Evolutionary conservation across 2,329 filamentous ascomycete species (phyloP).

Genomic region (Fonsecaea pugnacius): DNA sequence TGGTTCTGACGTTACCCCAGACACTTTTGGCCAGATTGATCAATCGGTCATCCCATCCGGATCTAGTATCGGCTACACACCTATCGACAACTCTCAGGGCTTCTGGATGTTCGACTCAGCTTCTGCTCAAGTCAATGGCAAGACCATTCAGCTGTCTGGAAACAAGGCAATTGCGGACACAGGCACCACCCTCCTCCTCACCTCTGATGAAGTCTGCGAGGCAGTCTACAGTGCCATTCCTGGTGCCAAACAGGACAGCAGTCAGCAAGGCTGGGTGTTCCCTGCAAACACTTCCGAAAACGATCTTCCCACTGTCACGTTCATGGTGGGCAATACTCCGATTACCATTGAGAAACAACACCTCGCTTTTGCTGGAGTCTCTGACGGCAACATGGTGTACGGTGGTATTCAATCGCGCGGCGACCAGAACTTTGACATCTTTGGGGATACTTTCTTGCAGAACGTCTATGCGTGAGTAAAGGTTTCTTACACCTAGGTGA

Average conservation of each 20-base stretch:
- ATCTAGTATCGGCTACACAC: conserved; percentile 62
- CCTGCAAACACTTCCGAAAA: conserved; percentile 58
- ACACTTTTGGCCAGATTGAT: conserved; percentile 75
- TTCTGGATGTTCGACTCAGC: conserved; percentile 70
- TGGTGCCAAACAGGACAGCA: conserved; percentile 61
- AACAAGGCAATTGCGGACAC: conserved; percentile 75
- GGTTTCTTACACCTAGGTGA: background rate
- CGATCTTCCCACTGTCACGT: conserved; percentile 63
- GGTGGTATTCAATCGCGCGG: conserved; percentile 70
- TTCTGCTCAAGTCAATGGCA: conserved; percentile 62
- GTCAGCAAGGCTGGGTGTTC: conserved; percentile 67
- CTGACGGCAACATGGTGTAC: conserved; percentile 58
- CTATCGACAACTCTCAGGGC: conserved; percentile 66
- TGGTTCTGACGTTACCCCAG: conserved; percentile 55
- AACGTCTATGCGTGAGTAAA: conserved; percentile 64
- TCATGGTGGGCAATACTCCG: conserved; percentile 66
- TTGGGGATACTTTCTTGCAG: conserved; percentile 68
- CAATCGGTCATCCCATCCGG: conserved; percentile 61
- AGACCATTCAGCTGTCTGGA: conserved; percentile 53
- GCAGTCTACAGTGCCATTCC: conserved; percentile 68
- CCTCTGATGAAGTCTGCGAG: conserved; percentile 64
- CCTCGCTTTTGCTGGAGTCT: conserved; percentile 56
- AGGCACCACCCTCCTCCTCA: conserved; percentile 69
- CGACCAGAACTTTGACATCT: conserved; percentile 62
- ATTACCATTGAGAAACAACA: conserved; percentile 68